A percentile compares a stretch with the other conserved stretches of the same genome.
phyloP scores from a whole-genome alignment of 2,329 filamentous ascomycete species.

The Teratosphaeria destructans region DNA sequence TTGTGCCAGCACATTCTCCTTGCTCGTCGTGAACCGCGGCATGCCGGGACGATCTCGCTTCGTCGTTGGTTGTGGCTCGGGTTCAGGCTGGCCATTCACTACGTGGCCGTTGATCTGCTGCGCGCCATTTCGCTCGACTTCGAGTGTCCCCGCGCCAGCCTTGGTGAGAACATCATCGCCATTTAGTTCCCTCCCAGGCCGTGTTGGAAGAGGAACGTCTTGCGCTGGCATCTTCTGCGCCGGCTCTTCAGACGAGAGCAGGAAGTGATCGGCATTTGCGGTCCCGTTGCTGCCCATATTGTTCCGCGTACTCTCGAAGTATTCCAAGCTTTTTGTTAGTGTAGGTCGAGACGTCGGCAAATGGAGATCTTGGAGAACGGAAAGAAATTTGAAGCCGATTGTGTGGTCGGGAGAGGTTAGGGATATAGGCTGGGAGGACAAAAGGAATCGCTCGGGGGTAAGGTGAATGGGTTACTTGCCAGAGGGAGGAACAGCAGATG shows the following conservation, averaged over 20 bases:
- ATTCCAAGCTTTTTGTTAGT: neutral
- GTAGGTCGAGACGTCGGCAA: neutral
- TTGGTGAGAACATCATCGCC: neutral
- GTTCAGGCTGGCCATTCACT: neutral
- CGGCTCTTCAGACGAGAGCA: neutral
- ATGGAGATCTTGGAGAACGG: neutral
- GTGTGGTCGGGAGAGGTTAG: neutral
- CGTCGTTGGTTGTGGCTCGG: neutral
- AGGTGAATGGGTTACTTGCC: neutral
- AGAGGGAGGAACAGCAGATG: neutral
- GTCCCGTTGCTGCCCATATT: neutral
- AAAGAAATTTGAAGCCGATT: neutral
- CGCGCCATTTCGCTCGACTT: neutral
- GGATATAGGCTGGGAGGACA: neutral
- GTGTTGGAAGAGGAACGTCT: neutral
- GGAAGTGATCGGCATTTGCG: neutral
- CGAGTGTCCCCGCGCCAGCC: neutral
- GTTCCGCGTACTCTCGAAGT: neutral
- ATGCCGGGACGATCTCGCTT: conserved; percentile 7
- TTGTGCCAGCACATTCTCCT: conserved; percentile 24
- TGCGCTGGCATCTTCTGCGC: neutral
- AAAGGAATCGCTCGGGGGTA: neutral
- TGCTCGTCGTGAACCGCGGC: conserved; percentile 23
- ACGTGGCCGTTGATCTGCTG: neutral
- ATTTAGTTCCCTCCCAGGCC: neutral